Evolutionary conservation across 352 stramenopile genomes (phyloP).

Genomic region (Blastocystis sp.): DNA sequence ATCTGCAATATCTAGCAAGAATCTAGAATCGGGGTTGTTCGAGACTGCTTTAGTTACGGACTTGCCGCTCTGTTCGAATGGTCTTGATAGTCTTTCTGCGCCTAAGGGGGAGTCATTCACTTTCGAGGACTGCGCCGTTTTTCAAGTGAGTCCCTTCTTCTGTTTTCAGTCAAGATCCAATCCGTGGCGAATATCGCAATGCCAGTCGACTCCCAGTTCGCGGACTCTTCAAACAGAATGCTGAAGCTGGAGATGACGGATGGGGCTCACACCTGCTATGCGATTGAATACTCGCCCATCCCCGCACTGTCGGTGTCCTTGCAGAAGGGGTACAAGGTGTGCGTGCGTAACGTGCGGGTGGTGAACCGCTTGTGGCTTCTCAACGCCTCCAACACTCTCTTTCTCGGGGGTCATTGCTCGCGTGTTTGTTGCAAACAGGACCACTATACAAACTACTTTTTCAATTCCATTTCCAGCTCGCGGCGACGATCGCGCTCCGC

Average conservation of each 20-base stretch:
- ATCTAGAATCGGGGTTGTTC: slow-evolving; percentile 4
- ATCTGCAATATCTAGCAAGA: background rate
- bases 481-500: background rate
- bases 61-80: slow-evolving; percentile 19
- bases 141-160: background rate
- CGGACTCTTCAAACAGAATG: slow-evolving; percentile 39
- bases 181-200: slow-evolving; percentile 25
- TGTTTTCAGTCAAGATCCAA: slow-evolving; percentile 3
- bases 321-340: slow-evolving; percentile 24
- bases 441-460: background rate
- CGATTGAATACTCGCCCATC: slow-evolving; percentile 40
- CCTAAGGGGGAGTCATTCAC: background rate
- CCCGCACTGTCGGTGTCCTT: slow-evolving; percentile 1
- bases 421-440: slow-evolving; percentile 22
- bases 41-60: background rate
- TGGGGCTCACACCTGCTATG: slow-evolving; percentile 39
- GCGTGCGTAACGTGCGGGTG: slow-evolving; percentile 37
- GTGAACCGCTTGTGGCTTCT: slow-evolving; percentile 41
- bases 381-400: slow-evolving; percentile 27
- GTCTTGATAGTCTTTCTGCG: background rate
- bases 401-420: slow-evolving; percentile 44
- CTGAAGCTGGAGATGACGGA: slow-evolving; percentile 61
- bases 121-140: background rate
- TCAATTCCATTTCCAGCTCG: slow-evolving; percentile 1
- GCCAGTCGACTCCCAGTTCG: slow-evolving; percentile 54